Evolutionary conservation across 306 rosid genomes (phyloP).

Genomic region (Sesbania bispinosa): DNA sequence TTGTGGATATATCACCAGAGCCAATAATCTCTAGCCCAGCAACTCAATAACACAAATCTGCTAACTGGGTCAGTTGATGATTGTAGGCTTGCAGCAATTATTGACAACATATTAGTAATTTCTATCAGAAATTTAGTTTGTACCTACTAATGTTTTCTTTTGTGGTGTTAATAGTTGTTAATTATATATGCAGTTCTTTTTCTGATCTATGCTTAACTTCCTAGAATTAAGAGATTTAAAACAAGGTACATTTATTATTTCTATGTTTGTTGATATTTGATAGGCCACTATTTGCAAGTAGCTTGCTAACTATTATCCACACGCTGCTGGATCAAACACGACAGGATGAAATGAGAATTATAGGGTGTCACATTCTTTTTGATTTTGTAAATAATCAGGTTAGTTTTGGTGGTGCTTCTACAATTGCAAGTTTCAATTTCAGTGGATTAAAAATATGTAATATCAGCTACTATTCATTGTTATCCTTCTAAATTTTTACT

Average conservation of each 20-base stretch:
- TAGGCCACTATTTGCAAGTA: slow-evolving; percentile 91
- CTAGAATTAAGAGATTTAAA: slow-evolving; percentile 10
- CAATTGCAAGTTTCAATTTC: neutral
- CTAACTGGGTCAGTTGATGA: neutral
- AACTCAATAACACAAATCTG: no score
- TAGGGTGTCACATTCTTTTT: slow-evolving; percentile 85
- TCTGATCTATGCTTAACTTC: neutral
- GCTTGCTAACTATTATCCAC: slow-evolving; percentile 83
- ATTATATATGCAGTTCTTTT: slow-evolving; percentile 7
- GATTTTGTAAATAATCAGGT: slow-evolving; percentile 95
- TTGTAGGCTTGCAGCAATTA: neutral
- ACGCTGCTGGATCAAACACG: slow-evolving; percentile 84
- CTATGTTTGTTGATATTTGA: slow-evolving; percentile 35
- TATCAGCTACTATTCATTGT: neutral
- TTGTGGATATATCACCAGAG: no score
- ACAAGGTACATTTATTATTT: slow-evolving; percentile 12
- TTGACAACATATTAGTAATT: neutral
- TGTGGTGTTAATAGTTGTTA: neutral
- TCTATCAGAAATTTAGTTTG: neutral
- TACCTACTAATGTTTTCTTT: neutral
- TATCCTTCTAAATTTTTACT: neutral
- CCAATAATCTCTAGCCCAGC: no score
- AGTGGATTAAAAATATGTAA: slow-evolving; percentile 2
- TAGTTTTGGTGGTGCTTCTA: slow-evolving; percentile 17
- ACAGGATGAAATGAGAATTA: slow-evolving; percentile 80